Conservation (phyloP, 192 early-diverging fungal genomes). For the Ramicandelaber brevisporus region DNA sequence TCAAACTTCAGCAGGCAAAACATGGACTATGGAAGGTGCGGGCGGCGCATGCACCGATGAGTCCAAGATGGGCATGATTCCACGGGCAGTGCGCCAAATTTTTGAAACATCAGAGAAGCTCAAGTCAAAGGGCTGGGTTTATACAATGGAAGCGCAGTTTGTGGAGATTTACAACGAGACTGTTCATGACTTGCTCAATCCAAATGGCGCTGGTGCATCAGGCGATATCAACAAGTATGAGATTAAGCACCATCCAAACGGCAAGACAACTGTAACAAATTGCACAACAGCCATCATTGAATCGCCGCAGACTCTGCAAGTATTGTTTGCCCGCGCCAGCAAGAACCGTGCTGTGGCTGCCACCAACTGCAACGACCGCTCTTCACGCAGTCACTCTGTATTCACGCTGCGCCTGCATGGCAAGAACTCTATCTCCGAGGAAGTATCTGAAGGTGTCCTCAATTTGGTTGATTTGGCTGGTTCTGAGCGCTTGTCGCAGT, state of each 20-base stretch:
- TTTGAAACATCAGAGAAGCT: slow-evolving; percentile 46
- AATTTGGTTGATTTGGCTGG: slow-evolving; percentile 92
- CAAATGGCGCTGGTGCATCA: slow-evolving; percentile 8
- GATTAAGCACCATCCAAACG: slow-evolving; percentile 51
- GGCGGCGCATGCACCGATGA: slow-evolving; percentile 5
- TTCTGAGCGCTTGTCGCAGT: slow-evolving; percentile 59
- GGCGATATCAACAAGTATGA: slow-evolving; percentile 42
- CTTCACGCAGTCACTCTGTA: slow-evolving; percentile 80
- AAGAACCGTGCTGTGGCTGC: slow-evolving; percentile 74
- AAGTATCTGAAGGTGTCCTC: slow-evolving; percentile 44
- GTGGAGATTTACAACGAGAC: slow-evolving; percentile 93
- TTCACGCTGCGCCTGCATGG: slow-evolving; percentile 67
- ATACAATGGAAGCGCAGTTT: slow-evolving; percentile 65
- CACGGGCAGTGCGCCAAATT: slow-evolving; percentile 74
- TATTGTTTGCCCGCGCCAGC: slow-evolving; percentile 42
- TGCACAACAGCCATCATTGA: slow-evolving; percentile 38
- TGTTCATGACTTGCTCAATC: slow-evolving; percentile 52
- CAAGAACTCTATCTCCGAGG: slow-evolving; percentile 41
- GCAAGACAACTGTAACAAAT: slow-evolving; percentile 59
- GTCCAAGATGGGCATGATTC: slow-evolving; percentile 66
- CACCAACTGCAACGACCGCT: slow-evolving; percentile 80
- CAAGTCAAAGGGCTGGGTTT: slow-evolving; percentile 63
- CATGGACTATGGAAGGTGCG: slow-evolving; percentile 53
- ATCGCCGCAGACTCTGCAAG: slow-evolving; percentile 42
- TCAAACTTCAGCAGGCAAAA: slow-evolving; percentile 87